Base-by-base conservation (phyloP, 169 alveolate species). In the Plasmodium gallinaceum region DNA sequence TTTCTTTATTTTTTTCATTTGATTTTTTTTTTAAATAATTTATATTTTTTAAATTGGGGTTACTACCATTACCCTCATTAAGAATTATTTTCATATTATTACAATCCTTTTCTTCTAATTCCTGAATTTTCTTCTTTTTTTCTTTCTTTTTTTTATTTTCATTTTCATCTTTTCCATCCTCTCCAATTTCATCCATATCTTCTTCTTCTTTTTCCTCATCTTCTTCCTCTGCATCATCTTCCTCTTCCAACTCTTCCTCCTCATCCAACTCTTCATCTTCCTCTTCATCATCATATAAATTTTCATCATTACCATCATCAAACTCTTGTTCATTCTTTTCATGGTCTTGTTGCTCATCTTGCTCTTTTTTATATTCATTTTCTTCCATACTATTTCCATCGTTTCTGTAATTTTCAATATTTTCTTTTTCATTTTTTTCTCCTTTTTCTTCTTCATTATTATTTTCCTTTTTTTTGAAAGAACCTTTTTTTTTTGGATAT, bases 1-100 rank as follows among this genome's bases (percentile, higher is more conserved):
- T 10, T n/a, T 65, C 76, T 54, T 76, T 76, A 14, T 7, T 46
- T 61, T 64, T 76, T 43, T 76, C 88, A 46, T 45, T 18, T 5
- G 76, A 62, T 76, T 61, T 62, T 64, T 57, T 76, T 39, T 58
- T 76, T 18, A 71, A 54, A 46, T 16, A n/a, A 20, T 12, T 74
- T 74, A 54, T 51, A 61, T 5, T 20, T 61, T 37, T 74, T 0
- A 60, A 16, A 0, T 39, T 16, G 16, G 24, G 42, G 18, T 65
- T 52, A 24, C 20, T 42, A 18, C 45, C 45, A 10, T n/a, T 78
- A 60, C 62, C 46, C 12, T 65, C 90, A 9, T 71, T 60, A 45
- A 46, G 18, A 42, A 16, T 66, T 6, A 26, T 22, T 22, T 48
- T 68, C 37, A 57, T 61, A 62, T 51, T 76, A 42, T 43, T 64